phyloP scores from a whole-genome alignment of 352 stramenopile genomes.

The Phytophthora constricta region DNA sequence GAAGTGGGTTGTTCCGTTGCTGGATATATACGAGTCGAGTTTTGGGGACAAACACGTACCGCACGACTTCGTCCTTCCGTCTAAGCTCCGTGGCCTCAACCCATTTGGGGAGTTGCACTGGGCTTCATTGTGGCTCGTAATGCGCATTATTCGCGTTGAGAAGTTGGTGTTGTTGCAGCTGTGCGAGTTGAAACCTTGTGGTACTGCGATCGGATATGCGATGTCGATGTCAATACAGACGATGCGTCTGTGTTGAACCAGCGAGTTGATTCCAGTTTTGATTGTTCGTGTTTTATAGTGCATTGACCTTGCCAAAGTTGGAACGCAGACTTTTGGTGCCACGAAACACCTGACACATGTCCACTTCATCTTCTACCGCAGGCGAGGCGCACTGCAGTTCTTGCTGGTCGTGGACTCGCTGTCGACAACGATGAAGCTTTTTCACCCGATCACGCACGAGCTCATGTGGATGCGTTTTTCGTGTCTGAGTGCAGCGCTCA shows the following conservation, averaged over 20 bases:
- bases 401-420: slow-evolving; percentile 34
- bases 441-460: slow-evolving; percentile 24
- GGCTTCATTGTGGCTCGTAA: not conserved
- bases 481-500: slow-evolving; percentile 35
- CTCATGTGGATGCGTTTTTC: slow-evolving; percentile 38
- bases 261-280: no score
- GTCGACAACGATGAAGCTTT: slow-evolving; percentile 23
- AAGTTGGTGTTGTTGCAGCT: no score
- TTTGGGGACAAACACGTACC: slow-evolving; percentile 6
- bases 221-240: no score
- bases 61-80: slow-evolving; percentile 89
- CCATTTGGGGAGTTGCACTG: slow-evolving; percentile 48
- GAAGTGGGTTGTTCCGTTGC: not conserved
- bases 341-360: no score
- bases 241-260: no score
- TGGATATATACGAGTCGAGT: not conserved
- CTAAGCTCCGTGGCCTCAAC: slow-evolving; percentile 69
- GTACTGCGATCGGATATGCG: no score
- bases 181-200: no score
- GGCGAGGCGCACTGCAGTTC: slow-evolving; percentile 33
- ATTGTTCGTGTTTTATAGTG: no score
- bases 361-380: not conserved
- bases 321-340: no score
- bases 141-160: not conserved
- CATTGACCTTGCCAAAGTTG: no score